Percentiles rank a stretch among this genome's conserved stretches.
These are phyloP conservation scores for Metschnikowia henanensis DNA, from an alignment of 805 yeast genomes.

Conservation along the genomic window DNA sequence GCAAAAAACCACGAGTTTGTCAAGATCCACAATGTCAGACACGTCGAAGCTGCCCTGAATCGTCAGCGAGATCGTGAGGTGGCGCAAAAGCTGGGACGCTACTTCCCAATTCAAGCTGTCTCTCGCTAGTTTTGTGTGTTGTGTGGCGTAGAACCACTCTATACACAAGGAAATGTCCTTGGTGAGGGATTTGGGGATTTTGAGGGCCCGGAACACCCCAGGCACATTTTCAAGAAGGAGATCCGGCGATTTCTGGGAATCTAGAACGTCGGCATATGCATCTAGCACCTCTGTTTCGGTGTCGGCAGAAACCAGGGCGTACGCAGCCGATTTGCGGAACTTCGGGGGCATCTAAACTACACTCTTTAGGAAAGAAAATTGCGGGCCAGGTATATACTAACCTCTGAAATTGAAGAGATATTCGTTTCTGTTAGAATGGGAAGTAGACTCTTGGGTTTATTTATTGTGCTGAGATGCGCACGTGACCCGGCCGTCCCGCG, in stretches of 20 bases:
- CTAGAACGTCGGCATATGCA: conserved; percentile 26
- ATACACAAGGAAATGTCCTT: conserved; percentile 32
- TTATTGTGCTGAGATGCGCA: too few relatives aligned
- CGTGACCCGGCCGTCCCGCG: too few relatives aligned
- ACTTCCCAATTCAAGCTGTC: conserved; percentile 20
- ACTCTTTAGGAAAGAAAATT: too few relatives aligned
- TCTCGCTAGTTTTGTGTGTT: conserved; percentile 10
- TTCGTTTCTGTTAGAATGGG: not conserved
- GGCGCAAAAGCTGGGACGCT: conserved; percentile 25
- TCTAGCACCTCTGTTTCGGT: conserved; percentile 39
- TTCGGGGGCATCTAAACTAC: conserved; percentile 15
- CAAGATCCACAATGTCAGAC: conserved; percentile 42
- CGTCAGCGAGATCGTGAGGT: conserved; percentile 29
- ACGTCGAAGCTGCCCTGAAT: conserved; percentile 20
- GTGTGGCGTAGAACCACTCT: conserved; percentile 33
- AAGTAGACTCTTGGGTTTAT: not conserved
- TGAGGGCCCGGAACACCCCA: conserved; percentile 22
- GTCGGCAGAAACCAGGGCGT: conserved; percentile 16
- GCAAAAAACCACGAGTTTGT: conserved; percentile 32
- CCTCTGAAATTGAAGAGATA: too few relatives aligned
- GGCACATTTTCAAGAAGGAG: conserved; percentile 28
- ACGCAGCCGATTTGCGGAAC: conserved; percentile 14
- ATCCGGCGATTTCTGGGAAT: conserved; percentile 24
- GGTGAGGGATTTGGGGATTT: conserved; percentile 33
- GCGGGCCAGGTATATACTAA: too few relatives aligned